Conservation (phyloP, 352 stramenopile species). For the Plasmopara viticola region DNA sequence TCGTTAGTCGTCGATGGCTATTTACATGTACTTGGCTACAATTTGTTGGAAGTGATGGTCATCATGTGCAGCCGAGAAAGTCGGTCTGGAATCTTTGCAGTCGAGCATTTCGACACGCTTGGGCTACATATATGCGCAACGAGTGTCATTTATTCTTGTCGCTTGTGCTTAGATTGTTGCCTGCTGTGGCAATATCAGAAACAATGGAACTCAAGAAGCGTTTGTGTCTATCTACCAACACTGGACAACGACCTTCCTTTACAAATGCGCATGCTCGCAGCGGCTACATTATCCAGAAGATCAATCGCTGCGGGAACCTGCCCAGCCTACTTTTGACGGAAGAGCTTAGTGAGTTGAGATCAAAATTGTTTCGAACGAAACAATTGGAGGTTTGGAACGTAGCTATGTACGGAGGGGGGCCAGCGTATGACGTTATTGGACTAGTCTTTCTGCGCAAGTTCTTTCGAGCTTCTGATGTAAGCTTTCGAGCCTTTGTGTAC, state of each 20-base stretch:
- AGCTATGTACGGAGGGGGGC: slow-evolving; percentile 56
- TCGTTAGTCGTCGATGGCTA: slow-evolving; percentile 45
- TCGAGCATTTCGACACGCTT: slow-evolving; percentile 47
- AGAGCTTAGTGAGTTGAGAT: slow-evolving; percentile 44
- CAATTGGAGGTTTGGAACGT: slow-evolving; percentile 33
- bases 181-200: slow-evolving; percentile 24
- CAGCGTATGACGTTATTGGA: slow-evolving; percentile 49
- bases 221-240: slow-evolving; percentile 61
- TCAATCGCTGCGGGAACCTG: slow-evolving; percentile 67
- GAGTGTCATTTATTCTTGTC: slow-evolving; percentile 33
- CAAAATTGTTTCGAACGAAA: slow-evolving; percentile 36
- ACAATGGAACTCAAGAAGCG: slow-evolving; percentile 52
- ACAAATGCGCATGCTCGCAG: slow-evolving; percentile 45
- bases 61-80: slow-evolving; percentile 30
- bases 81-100: slow-evolving; percentile 46
- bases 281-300: slow-evolving; percentile 61
- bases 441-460: slow-evolving; percentile 51
- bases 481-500: slow-evolving; percentile 52
- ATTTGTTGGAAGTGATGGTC: slow-evolving; percentile 3
- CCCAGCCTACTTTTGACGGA: slow-evolving; percentile 48
- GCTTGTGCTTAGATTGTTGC: slow-evolving; percentile 29
- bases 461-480: slow-evolving; percentile 37
- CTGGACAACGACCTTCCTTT: slow-evolving; percentile 54
- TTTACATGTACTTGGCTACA: slow-evolving; percentile 56
- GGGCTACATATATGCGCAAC: slow-evolving; percentile 46